Conservation (phyloP, 2,329 filamentous ascomycete species). For the Pseudocercospora eumusae region DNA sequence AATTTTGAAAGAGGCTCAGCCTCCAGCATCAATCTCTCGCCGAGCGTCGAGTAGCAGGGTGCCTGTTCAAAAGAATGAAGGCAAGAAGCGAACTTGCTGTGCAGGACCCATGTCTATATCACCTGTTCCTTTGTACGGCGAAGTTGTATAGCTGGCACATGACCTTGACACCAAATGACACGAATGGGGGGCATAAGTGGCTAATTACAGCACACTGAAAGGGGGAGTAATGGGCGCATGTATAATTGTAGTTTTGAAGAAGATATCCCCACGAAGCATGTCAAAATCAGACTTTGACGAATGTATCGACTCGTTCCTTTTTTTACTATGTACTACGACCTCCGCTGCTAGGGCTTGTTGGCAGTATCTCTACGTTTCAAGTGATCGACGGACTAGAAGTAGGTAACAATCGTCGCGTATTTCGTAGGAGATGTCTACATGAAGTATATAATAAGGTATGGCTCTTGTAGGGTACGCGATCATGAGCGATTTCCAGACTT, state of each 20-base stretch:
- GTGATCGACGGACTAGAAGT: no score
- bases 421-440: no score
- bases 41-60: constrained; percentile 27
- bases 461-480: no score
- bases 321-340: no score
- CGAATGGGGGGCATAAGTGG: constrained; percentile 8
- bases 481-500: no score
- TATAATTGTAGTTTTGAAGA: constrained; percentile 9
- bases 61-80: constrained; percentile 37
- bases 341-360: no score
- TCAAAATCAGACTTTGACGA: not conserved
- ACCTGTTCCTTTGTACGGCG: constrained; percentile 30
- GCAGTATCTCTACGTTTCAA: no score
- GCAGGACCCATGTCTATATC: constrained; percentile 31
- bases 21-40: constrained; percentile 28
- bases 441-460: no score
- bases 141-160: constrained; percentile 18
- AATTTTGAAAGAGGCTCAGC: constrained; percentile 31
- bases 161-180: constrained; percentile 9
- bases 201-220: constrained; percentile 7
- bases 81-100: constrained; percentile 40
- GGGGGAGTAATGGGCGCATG: constrained; percentile 1
- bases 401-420: no score
- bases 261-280: constrained; percentile 10
- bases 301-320: no score